A percentile compares a stretch with the other conserved stretches of the same genome.
These are phyloP conservation scores for Penicillium pancosmium DNA, from an alignment of 495 filamentous ascomycete species.

Conservation along the genomic window DNA sequence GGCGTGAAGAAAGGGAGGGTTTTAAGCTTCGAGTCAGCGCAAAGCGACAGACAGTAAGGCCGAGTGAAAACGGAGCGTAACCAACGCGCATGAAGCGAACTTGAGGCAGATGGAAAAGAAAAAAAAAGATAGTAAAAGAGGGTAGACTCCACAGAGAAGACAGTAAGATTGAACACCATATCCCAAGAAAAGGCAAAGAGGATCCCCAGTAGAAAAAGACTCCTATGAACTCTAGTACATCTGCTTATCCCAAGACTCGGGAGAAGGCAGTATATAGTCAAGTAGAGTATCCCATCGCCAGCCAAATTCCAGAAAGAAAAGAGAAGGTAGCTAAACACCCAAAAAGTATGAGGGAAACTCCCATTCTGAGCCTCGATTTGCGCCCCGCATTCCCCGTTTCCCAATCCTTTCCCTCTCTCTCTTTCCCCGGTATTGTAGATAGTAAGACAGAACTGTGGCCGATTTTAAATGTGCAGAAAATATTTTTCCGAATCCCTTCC, in stretches of 20 bases:
- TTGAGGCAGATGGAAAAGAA: not conserved
- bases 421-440: not conserved
- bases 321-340: conserved; percentile 16
- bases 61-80: no score
- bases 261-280: not conserved
- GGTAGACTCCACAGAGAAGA: not conserved
- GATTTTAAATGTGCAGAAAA: conserved; percentile 13
- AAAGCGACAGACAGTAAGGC: no score
- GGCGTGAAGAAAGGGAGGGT: no score
- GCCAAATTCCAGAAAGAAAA: conserved; percentile 12
- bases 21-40: no score
- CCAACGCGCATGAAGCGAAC: no score
- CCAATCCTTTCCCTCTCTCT: no score
- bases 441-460: conserved; percentile 12
- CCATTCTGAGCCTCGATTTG: conserved; percentile 18
- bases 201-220: not conserved
- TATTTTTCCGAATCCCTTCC: conserved; percentile 6
- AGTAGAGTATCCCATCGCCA: not conserved
- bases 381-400: conserved; percentile 3
- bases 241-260: conserved; percentile 1
- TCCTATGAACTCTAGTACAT: conserved; percentile 8
- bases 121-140: not conserved
- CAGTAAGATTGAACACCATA: not conserved
- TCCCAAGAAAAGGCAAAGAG: not conserved
- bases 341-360: conserved; percentile 16